Percentiles rank a stretch among this genome's conserved stretches.
These are phyloP conservation scores for Eucalyptus curtisii DNA, from an alignment of 345 rosid species.

Conservation along the genomic window DNA sequence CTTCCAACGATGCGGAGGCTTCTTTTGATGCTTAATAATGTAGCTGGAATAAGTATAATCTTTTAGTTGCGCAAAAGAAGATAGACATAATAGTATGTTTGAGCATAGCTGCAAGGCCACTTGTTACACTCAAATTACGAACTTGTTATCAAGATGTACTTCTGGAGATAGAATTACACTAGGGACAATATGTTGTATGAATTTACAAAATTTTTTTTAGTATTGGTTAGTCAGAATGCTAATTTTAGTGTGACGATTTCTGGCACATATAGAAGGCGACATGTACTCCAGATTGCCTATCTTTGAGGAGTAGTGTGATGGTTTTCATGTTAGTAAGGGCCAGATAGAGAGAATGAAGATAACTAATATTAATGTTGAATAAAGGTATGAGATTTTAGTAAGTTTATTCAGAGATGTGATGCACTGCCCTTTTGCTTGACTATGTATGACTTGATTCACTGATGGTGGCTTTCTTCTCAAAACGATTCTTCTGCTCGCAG, in stretches of 20 bases:
- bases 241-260: background rate
- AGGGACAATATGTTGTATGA: background rate
- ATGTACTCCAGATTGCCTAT: background rate
- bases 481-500: slow-evolving; percentile 13
- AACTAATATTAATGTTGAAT: background rate
- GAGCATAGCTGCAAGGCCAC: background rate
- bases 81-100: background rate
- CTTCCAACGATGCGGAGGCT: background rate
- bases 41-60: background rate
- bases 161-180: background rate
- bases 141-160: background rate
- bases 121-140: background rate
- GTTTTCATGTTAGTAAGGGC: background rate
- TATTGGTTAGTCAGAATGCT: background rate
- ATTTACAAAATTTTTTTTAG: background rate
- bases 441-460: background rate
- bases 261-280: background rate
- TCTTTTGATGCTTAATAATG: background rate
- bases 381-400: background rate
- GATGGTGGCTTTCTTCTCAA: background rate
- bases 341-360: background rate
- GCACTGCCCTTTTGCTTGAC: background rate
- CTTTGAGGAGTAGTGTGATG: background rate
- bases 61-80: background rate
- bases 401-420: background rate